Evolutionary conservation across 345 rosid species (phyloP), one percentile per base, ranked within the genome.

Genomic region (Salix purpurea): DNA sequence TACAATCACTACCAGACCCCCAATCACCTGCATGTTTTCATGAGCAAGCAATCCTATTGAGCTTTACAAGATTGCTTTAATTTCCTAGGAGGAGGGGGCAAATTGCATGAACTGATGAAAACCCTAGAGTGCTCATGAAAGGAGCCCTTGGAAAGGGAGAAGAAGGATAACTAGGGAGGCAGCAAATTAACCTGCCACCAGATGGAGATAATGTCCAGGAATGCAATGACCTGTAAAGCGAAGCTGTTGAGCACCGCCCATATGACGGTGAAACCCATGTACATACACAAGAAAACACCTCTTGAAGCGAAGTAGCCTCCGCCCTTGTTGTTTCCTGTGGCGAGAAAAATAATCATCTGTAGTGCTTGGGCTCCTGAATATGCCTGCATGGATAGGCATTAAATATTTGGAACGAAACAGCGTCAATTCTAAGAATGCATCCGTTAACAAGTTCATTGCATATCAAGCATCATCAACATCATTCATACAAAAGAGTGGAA

Each of bases 221-320:
- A 83, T 66, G 93, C 93, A 74, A 90, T 83, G 42, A 90, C 90
- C 80, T 87, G 84, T 15, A 90, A 77, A 1, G 91, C 89, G 40
- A 88, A 88, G 10, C 89, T 85, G 83, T 90, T 90, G 76, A 90
- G 91, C 0, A 90, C 30, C 23, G 91, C 93, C 91, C 93, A 90
- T 44, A 87, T 90, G 24, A 90, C 3, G 18, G 85, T 80, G 56
- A 85, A 88, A 18, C 86, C 86, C 4, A 86, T 84, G 54, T 90
- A 90, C 88, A 90, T 90, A 66, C 89, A 85, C 50, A 90, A 75
- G 77, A 90, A 88, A 32, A 88, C 65, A 86, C 88, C 76, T 24
- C 86, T 90, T 4, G 91, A 88, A 39, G 93, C 89, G 69, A 84
- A 81, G 77, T 90, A 87, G 12, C 93, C 93, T 10, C 93, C 93